These are phyloP conservation scores for Orychophragmus violaceus DNA, from an alignment of 345 rosid species.

Conservation along the genomic window DNA sequence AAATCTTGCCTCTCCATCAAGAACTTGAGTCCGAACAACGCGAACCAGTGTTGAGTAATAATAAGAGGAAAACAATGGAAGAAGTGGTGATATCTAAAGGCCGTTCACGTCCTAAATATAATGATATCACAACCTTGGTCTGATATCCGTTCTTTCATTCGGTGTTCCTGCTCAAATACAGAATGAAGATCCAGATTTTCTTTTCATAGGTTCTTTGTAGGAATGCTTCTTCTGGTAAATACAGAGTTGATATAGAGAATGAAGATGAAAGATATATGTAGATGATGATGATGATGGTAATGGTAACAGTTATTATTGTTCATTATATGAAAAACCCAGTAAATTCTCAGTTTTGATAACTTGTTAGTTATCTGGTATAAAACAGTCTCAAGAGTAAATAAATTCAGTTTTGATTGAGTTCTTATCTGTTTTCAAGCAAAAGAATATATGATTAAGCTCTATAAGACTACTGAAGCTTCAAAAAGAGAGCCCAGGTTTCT, in stretches of 20 bases:
- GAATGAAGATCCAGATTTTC: too few species aligned
- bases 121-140: constrained; percentile 20
- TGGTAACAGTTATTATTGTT: not conserved
- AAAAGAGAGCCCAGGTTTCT: not conserved
- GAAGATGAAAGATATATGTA: constrained; percentile 4
- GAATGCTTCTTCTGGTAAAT: constrained; percentile 19
- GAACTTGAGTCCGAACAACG: not conserved
- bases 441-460: not conserved
- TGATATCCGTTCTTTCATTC: constrained; percentile 4
- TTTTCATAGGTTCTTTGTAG: constrained; percentile 12
- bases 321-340: not conserved
- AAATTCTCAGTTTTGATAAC: constrained; percentile 10
- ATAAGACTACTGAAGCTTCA: not conserved
- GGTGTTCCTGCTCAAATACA: too few species aligned
- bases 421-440: not conserved
- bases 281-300: not conserved
- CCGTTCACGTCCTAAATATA: constrained; percentile 28
- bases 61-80: constrained; percentile 40
- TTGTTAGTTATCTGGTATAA: not conserved
- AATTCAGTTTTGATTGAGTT: not conserved
- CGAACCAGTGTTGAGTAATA: constrained; percentile 14
- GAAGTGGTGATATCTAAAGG: constrained; percentile 25
- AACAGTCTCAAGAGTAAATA: constrained; percentile 1
- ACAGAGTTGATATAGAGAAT: constrained; percentile 2
- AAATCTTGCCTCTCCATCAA: constrained; percentile 18